A percentile compares a stretch with the other conserved stretches of the same genome.
Evolutionary conservation across 495 filamentous ascomycete genomes (phyloP).

Genomic region (Lasiosphaeria hispida): DNA sequence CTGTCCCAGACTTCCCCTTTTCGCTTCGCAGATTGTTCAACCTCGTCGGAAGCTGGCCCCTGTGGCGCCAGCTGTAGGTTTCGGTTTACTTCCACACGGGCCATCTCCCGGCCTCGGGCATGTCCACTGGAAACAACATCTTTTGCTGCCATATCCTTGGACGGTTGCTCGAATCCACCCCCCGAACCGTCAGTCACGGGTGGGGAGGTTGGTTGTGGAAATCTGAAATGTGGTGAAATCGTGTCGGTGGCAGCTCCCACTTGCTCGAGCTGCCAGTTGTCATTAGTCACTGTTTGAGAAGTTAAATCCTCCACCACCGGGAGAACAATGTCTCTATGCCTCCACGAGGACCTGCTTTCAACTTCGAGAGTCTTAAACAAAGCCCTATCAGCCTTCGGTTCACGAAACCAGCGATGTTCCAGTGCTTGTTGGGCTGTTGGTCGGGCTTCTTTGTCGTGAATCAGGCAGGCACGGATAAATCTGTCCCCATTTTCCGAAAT

Average conservation of each 20-base stretch:
- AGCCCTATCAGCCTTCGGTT: constrained; percentile 45
- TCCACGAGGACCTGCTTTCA: constrained; percentile 16
- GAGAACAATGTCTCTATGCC: constrained; percentile 16
- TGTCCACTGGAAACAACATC: too few species aligned
- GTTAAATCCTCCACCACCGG: constrained; percentile 20
- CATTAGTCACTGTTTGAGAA: background rate
- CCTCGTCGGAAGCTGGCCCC: too few species aligned
- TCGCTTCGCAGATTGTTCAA: too few species aligned
- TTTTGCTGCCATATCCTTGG: too few species aligned
- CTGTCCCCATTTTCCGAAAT: constrained; percentile 66
- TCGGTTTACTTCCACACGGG: too few species aligned
- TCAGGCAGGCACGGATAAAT: constrained; percentile 75
- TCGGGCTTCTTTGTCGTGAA: constrained; percentile 64
- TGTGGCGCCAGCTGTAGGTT: too few species aligned
- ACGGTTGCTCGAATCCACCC: too few species aligned
- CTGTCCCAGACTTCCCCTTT: too few species aligned
- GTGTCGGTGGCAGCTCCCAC: background rate
- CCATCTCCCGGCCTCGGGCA: too few species aligned
- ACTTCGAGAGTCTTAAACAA: constrained; percentile 46
- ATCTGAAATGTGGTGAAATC: too few species aligned
- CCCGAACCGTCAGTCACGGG: too few species aligned
- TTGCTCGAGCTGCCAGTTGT: background rate
- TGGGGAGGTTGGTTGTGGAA: too few species aligned
- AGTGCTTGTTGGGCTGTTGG: constrained; percentile 78
- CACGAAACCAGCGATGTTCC: constrained; percentile 55